Conservation (phyloP, 495 filamentous ascomycete species). For the Staphylotrichum tortipilum region DNA sequence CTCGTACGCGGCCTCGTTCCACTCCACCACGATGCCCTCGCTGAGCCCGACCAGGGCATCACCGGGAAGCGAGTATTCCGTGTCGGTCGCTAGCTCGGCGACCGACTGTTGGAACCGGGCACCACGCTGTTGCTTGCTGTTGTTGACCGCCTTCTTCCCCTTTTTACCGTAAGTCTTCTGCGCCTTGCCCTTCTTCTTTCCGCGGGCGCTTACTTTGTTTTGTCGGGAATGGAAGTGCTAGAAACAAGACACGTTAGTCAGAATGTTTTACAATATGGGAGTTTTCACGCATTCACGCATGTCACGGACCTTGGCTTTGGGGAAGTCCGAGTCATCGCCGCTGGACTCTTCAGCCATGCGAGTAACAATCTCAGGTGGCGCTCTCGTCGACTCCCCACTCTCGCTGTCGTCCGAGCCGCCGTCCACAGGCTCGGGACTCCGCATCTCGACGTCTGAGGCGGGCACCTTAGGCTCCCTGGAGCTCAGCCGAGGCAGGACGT, state of each 20-base stretch:
- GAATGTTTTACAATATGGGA: not conserved
- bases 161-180: slow-evolving; percentile 32
- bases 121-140: slow-evolving; percentile 21
- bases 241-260: not conserved
- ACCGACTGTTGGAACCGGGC: slow-evolving; percentile 22
- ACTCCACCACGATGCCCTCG: slow-evolving; percentile 81
- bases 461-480: slow-evolving; percentile 36
- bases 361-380: slow-evolving; percentile 19
- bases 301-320: slow-evolving; percentile 24
- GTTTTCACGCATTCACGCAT: not conserved
- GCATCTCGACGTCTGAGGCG: slow-evolving; percentile 27
- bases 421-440: slow-evolving; percentile 22
- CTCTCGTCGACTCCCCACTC: slow-evolving; percentile 21
- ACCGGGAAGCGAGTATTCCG: slow-evolving; percentile 21
- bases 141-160: slow-evolving; percentile 26
- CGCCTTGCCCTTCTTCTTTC: slow-evolving; percentile 31
- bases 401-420: slow-evolving; percentile 38
- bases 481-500: slow-evolving; percentile 46
- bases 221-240: not conserved
- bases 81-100: slow-evolving; percentile 15
- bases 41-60: slow-evolving; percentile 63
- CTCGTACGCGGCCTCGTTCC: slow-evolving; percentile 58
- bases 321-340: slow-evolving; percentile 34
- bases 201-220: slow-evolving; percentile 15
- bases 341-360: slow-evolving; percentile 48